Conservation (phyloP, 148 eudicot species). For the Cornus controversa region DNA sequence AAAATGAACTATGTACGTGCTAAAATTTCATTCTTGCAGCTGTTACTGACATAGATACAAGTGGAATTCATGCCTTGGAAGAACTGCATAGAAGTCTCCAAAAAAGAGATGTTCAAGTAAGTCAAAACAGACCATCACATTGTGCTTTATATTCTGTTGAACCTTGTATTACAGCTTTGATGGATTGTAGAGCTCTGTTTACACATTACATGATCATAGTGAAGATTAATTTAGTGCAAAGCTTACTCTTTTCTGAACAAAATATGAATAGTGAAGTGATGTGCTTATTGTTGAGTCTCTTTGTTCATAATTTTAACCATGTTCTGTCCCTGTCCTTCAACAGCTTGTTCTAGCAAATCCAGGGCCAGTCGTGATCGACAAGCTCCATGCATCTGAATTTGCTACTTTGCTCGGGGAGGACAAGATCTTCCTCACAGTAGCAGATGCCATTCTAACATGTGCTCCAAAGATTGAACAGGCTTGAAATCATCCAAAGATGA, state of each 20-base stretch:
- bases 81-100: slow-evolving; percentile 50
- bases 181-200: no score
- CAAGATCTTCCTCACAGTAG: slow-evolving; percentile 60
- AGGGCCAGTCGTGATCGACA: slow-evolving; percentile 49
- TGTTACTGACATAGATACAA: slow-evolving; percentile 71
- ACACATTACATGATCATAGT: no score
- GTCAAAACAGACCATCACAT: no score
- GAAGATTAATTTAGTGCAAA: no score
- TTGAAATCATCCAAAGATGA: no score
- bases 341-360: slow-evolving; percentile 68
- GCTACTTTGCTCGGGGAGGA: slow-evolving; percentile 45
- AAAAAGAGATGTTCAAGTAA: slow-evolving; percentile 56
- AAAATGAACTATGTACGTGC: background rate
- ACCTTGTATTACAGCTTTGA: no score
- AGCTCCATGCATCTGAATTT: slow-evolving; percentile 49
- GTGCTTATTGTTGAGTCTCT: background rate
- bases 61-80: slow-evolving; percentile 70
- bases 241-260: background rate
- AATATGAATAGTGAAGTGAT: background rate
- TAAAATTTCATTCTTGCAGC: slow-evolving; percentile 40
- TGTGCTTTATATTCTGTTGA: no score
- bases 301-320: background rate
- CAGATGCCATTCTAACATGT: slow-evolving; percentile 47
- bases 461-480: slow-evolving; percentile 35
- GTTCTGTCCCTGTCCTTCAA: background rate